Base-by-base conservation (phyloP, 805 yeast genomes). In the Metschnikowia chrysomelidarum region DNA sequence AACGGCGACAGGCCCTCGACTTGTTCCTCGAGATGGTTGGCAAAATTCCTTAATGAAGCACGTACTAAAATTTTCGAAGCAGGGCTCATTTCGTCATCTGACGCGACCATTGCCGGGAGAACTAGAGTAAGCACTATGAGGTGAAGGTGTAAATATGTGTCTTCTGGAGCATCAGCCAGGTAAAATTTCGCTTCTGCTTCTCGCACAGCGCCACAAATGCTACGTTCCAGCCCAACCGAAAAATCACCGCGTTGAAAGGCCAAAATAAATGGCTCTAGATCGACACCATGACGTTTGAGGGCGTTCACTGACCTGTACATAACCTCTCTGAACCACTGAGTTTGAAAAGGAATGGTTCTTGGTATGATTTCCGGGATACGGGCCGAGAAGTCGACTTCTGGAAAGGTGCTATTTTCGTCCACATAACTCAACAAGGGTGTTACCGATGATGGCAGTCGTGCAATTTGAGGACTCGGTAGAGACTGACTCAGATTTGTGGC, bases 381-480 rank as follows among this genome's bases (percentile, higher is more conserved):
- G n/a, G 41, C 41, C 12, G 33, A 29, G 21, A 39, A 27, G 16
- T 41, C 24, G 2, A 19, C 14, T 4, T n/a, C 13, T 1, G 41
- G 41, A n/a, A 18, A 41, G 20, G 22, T 33, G 23, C 26, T 24
- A 11, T 15, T 19, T 2, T 27, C 17, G 11, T 37, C 26, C 24
- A 36, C 32, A 18, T 24, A 36, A 18, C 36, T 36, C 22, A 30
- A 22, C 17, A 20, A 14, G 19, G 38, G n/a, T n/a, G n/a, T n/a
- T n/a, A n/a, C n/a, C n/a, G n/a, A n/a, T n/a, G n/a, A n/a, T n/a
- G n/a, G n/a, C n/a, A n/a, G n/a, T n/a, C n/a, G n/a, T n/a, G n/a
- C n/a, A n/a, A n/a, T n/a, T n/a, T n/a, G n/a, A n/a, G n/a, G n/a
- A n/a, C n/a, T n/a, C n/a, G n/a, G n/a, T n/a, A n/a, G n/a, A n/a